Evolutionary conservation across 1,284 basidiomycete species (phyloP).

Genomic region (Apiotrichum brassicae): DNA sequence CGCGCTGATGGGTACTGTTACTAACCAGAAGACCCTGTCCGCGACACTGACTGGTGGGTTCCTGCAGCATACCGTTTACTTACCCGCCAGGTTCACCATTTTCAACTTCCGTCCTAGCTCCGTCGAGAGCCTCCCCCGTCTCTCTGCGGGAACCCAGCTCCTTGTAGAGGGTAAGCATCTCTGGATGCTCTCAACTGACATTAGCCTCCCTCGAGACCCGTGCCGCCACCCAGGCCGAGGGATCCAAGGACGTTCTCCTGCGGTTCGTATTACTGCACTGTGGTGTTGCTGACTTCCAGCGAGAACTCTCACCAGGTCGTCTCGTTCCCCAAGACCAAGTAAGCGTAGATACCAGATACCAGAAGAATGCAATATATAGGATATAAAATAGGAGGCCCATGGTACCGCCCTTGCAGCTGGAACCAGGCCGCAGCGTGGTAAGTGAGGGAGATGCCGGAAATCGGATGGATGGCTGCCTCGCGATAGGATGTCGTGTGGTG

Average conservation of each 20-base stretch:
- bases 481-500: too few species aligned
- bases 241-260: conserved; percentile 17
- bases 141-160: conserved; percentile 30
- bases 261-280: conserved; percentile 4
- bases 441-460: too few species aligned
- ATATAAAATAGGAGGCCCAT: not conserved
- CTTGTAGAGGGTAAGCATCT: conserved; percentile 33
- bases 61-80: conserved; percentile 4
- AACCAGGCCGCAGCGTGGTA: too few species aligned
- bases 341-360: not conserved
- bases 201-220: conserved; percentile 18
- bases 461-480: too few species aligned
- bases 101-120: conserved; percentile 35
- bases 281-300: conserved; percentile 8
- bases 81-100: conserved; percentile 30
- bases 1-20: not conserved
- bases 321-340: conserved; percentile 11
- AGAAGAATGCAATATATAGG: too few species aligned
- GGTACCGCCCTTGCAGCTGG: too few species aligned
- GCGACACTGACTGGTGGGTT: conserved; percentile 23
- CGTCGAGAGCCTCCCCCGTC: conserved; percentile 21
- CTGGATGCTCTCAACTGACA: not conserved
- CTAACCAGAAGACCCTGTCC: conserved; percentile 16
- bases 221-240: conserved; percentile 10
- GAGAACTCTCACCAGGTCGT: conserved; percentile 20